Conservation (phyloP, 331 rosid species). For the Malus hybrid region DNA sequence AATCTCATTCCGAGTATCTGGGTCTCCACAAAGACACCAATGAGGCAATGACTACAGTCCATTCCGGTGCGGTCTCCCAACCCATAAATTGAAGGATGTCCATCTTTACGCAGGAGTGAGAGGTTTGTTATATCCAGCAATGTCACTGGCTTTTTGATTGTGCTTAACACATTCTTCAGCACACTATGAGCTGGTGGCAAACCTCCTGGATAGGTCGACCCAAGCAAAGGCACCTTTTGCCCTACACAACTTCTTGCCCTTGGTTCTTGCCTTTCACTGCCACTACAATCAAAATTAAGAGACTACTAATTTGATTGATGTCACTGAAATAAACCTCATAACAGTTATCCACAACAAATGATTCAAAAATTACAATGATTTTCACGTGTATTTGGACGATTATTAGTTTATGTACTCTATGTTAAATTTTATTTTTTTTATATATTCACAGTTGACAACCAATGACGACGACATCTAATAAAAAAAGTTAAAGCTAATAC, state of each 20-base stretch:
- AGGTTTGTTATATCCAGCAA: conserved; percentile 58
- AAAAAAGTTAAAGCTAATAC: too few relatives aligned
- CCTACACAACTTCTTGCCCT: conserved; percentile 46
- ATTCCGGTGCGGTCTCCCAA: neutral
- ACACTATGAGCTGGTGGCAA: conserved; percentile 58
- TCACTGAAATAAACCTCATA: neutral
- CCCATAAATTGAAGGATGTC: too few relatives aligned
- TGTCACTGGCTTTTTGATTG: conserved; percentile 48
- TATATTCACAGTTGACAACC: too few relatives aligned
- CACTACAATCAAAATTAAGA: conserved; percentile 26
- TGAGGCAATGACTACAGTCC: conserved; percentile 75
- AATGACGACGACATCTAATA: too few relatives aligned
- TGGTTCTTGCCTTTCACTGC: conserved; percentile 68
- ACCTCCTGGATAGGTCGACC: conserved; percentile 62
- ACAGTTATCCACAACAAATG: too few relatives aligned
- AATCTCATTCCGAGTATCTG: conserved; percentile 79
- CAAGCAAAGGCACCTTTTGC: conserved; percentile 47
- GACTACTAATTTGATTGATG: neutral
- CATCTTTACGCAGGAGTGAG: too few relatives aligned
- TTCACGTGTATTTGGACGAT: too few relatives aligned
- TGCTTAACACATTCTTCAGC: conserved; percentile 49
- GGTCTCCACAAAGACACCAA: conserved; percentile 76
- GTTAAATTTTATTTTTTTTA: too few relatives aligned
- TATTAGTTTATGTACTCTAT: too few relatives aligned
- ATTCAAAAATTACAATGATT: too few relatives aligned